Base-by-base conservation (phyloP, 306 rosid genomes). In the Begonia loranthoides region DNA sequence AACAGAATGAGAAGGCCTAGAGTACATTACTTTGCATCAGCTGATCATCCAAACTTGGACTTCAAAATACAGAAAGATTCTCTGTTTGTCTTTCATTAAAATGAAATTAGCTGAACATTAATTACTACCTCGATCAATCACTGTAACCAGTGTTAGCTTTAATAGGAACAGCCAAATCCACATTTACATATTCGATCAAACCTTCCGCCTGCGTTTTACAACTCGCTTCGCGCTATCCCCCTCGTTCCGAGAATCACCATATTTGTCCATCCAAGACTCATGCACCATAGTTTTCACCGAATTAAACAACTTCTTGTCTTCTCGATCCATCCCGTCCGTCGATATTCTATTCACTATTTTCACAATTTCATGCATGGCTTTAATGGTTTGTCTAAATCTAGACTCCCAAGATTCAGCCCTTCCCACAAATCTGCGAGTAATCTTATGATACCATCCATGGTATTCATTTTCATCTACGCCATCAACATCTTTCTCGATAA, bases 351-450 rank as follows among this genome's bases (percentile, higher is more conserved):
- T 70, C n/a, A 78, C 89, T 56, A 82, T 69, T 17, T 46, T 67
- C 7, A 80, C 86, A 16, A 82, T 83, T 66, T 87, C 87, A 40
- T 12, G 61, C 46, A 48, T 50, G 46, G 49, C 50, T 93, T 71
- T 79, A 67, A 82, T 15, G 73, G 64, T 59, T 65, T 69, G 84
- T 77, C 72, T 87, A 81, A 69, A 82, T 75, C 74, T 87, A 1
- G 96, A 78, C 45, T 82, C 96, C 33, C 84, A 59, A 13, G 94
- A 75, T 56, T 84, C 76, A 15, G 79, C 77, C 61, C 87, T 68
- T 44, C 89, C 89, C 0, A 82, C 77, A 57, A 61, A 80, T 58
- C 61, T 82, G 9, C 87, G 84, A 10, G 90, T 77, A 13, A 83
- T 77, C 54, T 62, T 77, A 58, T 67, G 69, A 19, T 83, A 83